A percentile compares a stretch with the other conserved stretches of the same genome.
These are phyloP conservation scores for Aspergillus udagawae DNA, from an alignment of 2,329 filamentous ascomycete genomes.

Conservation along the genomic window DNA sequence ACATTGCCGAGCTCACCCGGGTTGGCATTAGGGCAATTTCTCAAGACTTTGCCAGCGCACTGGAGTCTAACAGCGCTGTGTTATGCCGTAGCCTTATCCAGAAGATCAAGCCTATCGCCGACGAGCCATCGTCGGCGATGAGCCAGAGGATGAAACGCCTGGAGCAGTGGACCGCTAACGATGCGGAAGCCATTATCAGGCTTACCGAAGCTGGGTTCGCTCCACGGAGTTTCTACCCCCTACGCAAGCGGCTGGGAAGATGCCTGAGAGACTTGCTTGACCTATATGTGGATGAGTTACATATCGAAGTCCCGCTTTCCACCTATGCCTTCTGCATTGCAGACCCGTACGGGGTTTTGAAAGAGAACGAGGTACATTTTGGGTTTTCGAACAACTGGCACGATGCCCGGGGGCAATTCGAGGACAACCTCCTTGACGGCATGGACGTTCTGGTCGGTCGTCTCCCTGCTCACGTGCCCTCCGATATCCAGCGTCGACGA, in stretches of 20 bases:
- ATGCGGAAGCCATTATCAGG: conserved; percentile 33
- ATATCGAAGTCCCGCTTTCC: conserved; percentile 48
- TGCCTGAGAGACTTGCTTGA: conserved; percentile 40
- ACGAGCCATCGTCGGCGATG: conserved; percentile 17
- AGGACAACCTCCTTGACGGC: conserved; percentile 44
- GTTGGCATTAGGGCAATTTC: conserved; percentile 33
- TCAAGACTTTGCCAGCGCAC: conserved; percentile 35
- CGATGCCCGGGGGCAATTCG: conserved; percentile 32
- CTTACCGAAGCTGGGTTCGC: conserved; percentile 46
- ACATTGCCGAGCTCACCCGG: conserved; percentile 43
- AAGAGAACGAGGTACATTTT: conserved; percentile 54
- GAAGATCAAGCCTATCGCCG: conserved; percentile 24
- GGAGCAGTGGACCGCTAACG: conserved; percentile 34
- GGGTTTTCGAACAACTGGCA: conserved; percentile 48
- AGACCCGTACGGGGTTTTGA: conserved; percentile 50
- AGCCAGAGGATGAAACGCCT: conserved; percentile 22
- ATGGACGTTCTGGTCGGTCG: conserved; percentile 54
- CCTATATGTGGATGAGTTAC: conserved; percentile 43
- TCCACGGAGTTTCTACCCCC: conserved; percentile 38
- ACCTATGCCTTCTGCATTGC: conserved; percentile 55
- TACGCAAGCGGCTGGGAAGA: conserved; percentile 37
- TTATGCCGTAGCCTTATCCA: conserved; percentile 36
- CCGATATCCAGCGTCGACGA: conserved; percentile 55
- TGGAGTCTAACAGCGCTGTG: conserved; percentile 27
- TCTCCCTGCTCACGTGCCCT: conserved; percentile 54